phyloP scores from a whole-genome alignment of 495 filamentous ascomycete genomes.

The Bacidia gigantensis region DNA sequence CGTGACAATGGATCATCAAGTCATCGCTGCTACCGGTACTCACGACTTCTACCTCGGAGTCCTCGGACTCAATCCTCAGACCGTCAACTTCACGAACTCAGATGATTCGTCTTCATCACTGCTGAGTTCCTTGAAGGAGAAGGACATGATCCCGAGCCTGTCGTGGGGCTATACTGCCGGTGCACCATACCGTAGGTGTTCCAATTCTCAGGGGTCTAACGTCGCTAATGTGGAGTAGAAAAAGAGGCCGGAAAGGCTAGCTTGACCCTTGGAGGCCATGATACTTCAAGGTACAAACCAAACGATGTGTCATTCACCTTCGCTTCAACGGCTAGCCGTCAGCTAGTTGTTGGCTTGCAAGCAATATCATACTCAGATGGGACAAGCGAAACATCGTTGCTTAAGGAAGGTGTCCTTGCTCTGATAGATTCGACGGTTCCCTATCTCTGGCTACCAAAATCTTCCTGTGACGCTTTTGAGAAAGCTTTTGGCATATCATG shows the following conservation, averaged over 20 bases:
- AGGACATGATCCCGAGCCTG: constrained; percentile 38
- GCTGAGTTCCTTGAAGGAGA: constrained; percentile 33
- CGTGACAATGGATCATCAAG: constrained; percentile 31
- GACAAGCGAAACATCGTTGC: constrained; percentile 22
- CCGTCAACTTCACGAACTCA: constrained; percentile 26
- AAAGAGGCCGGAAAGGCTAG: constrained; percentile 33
- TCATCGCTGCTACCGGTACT: constrained; percentile 40
- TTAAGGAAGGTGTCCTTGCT: constrained; percentile 35
- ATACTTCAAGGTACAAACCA: constrained; percentile 37
- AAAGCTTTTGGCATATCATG: constrained; percentile 35
- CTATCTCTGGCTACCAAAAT: constrained; percentile 46
- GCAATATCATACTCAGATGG: constrained; percentile 28
- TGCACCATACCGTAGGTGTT: constrained; percentile 38
- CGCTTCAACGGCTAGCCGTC: constrained; percentile 29
- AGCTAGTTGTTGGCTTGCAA: constrained; percentile 37
- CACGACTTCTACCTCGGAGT: constrained; percentile 43
- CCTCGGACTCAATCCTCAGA: constrained; percentile 37
- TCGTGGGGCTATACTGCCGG: constrained; percentile 53
- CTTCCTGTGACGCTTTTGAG: constrained; percentile 43
- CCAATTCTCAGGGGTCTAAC: neutral
- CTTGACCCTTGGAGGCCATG: constrained; percentile 48
- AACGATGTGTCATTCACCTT: constrained; percentile 40
- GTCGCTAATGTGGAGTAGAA: constrained; percentile 10
- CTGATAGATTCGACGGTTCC: constrained; percentile 50
- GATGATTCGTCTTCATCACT: constrained; percentile 33